Base-by-base conservation (phyloP, 2,329 filamentous ascomycete species). In the Verticillium klebahnii region DNA sequence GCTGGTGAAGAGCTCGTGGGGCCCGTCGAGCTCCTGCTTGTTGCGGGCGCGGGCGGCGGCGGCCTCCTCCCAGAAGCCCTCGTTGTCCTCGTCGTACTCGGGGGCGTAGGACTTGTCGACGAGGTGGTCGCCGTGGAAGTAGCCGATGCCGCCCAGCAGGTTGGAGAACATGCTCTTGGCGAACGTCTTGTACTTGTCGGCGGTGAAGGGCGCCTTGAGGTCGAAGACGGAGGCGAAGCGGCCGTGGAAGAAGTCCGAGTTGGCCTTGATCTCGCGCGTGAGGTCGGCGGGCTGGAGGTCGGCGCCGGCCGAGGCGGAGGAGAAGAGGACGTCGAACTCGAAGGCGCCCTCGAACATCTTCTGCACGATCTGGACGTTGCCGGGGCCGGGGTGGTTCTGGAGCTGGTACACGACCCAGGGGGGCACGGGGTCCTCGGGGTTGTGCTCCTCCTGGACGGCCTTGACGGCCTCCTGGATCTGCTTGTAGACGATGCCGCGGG, bases 1-100 rank as follows among this genome's bases (percentile, higher is more conserved):
- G 69, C 89, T 92, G 7, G 93, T 96, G 73, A 93, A 98, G 2
- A 99, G 85, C 73, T 97, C 92, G 60, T 89, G 91, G 1, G 94
- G 92, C 0, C 92, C 92, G 71, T 96, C 93, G 0, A 89, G 76
- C 63, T 86, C 81, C 66, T 93, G 88, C 65, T 86, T 77, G 61
- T 86, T 88, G 63, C 87, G 86, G 29, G 80, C 84, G 62, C 92
- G 85, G 5, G 93, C 94, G 70, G 90, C 89, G 2, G 89, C 93
- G 19, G 95, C 87, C 67, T 96, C 93, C 71, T 95, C 89, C 93
- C 94, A 97, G 77, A 98, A 98, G 0, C 91, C 90, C 75, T 98
- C 95, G 63, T 92, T 91, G 66, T 96, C 92, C 77, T 99, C 95
- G 12, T 97, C 92, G 68, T 98, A 98, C 70, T 96, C 94, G 11